phyloP scores from a whole-genome alignment of 257 asterid species.

The Haberlea rhodopensis region DNA sequence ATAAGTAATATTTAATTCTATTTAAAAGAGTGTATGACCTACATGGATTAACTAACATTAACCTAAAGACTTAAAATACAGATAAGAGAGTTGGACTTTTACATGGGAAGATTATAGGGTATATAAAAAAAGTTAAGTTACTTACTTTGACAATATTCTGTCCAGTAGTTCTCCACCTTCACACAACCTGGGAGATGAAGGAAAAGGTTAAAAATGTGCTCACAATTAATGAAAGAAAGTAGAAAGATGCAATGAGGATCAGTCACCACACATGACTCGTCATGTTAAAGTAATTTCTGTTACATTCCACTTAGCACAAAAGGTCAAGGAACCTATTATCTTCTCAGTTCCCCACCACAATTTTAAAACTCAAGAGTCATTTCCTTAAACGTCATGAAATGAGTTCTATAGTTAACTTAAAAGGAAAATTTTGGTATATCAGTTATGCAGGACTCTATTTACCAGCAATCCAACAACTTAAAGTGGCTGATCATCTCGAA shows the following conservation, averaged over 20 bases:
- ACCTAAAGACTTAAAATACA: background rate
- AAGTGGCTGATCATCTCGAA: background rate
- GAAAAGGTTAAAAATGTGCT: conserved; percentile 16
- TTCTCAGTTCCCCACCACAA: background rate
- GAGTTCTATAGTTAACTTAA: conserved; percentile 6
- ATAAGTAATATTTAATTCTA: no score
- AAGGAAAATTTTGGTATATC: background rate
- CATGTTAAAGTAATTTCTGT: background rate
- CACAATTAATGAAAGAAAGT: background rate
- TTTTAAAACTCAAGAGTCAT: background rate
- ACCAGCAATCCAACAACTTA: background rate
- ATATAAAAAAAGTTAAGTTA: background rate
- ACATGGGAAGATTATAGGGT: background rate
- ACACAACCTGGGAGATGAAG: conserved; percentile 65
- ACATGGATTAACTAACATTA: background rate
- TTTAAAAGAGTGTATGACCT: background rate
- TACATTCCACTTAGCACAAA: background rate
- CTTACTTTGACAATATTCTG: conserved; percentile 79
- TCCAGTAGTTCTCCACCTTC: conserved; percentile 98
- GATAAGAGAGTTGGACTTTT: background rate
- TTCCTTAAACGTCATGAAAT: conserved; percentile 15
- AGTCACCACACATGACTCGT: background rate
- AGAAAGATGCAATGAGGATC: background rate
- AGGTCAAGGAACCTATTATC: background rate
- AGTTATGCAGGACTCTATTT: background rate